Conservation (phyloP, 2,329 filamentous ascomycete genomes). For the Colletotrichum cuscutae region DNA sequence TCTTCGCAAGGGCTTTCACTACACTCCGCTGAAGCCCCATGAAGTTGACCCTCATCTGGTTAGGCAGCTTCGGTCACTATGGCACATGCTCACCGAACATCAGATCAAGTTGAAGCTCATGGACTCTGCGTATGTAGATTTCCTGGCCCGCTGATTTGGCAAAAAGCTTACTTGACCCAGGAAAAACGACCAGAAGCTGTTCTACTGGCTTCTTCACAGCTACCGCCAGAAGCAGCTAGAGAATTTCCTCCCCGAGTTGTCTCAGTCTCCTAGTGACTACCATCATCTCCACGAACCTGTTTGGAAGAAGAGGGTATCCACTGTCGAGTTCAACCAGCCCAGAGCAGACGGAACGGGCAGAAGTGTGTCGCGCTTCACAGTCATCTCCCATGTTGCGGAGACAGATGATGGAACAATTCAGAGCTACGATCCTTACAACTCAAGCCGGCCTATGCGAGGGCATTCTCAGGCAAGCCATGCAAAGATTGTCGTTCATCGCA, state of each 20-base stretch:
- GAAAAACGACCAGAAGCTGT: constrained; percentile 90
- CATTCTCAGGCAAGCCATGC: constrained; percentile 67
- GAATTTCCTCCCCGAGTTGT: constrained; percentile 83
- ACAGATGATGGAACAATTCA: constrained; percentile 60
- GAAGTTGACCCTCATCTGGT: constrained; percentile 86
- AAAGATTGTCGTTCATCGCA: constrained; percentile 75
- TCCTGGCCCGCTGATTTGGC: neutral
- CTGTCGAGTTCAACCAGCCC: constrained; percentile 65
- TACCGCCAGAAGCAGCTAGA: constrained; percentile 88
- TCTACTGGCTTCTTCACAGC: constrained; percentile 85
- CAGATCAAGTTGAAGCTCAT: constrained; percentile 75
- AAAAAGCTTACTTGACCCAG: constrained; percentile 55
- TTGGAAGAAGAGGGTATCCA: constrained; percentile 70
- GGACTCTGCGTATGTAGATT: constrained; percentile 30
- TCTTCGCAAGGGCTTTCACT: constrained; percentile 70
- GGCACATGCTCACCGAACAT: constrained; percentile 85
- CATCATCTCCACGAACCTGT: constrained; percentile 76
- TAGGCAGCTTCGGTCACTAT: constrained; percentile 87
- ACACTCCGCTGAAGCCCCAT: constrained; percentile 65
- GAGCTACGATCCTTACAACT: constrained; percentile 88
- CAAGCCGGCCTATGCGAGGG: constrained; percentile 62
- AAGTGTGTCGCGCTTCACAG: constrained; percentile 70
- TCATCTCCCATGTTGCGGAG: constrained; percentile 71
- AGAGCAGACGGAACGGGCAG: constrained; percentile 59
- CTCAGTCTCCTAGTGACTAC: constrained; percentile 91